Evolutionary conservation across 208 protist species (phyloP).

Genomic region (Willaertia magna): DNA sequence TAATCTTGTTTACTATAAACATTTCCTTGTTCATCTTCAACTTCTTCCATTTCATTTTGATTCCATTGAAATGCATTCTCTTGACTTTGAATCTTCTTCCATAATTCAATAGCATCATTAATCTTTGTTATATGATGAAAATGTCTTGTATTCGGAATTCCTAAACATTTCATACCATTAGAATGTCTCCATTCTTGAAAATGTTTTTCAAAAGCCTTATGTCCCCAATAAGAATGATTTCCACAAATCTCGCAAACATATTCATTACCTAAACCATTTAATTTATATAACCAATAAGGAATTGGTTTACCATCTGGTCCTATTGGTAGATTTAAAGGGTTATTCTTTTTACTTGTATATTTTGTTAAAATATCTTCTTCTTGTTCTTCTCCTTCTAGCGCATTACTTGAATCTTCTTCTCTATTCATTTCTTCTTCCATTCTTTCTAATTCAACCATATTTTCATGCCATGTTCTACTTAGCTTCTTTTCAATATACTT

Average conservation of each 20-base stretch:
- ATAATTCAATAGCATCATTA: constrained; percentile 54
- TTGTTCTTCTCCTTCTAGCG: background rate
- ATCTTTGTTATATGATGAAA: constrained; percentile 72
- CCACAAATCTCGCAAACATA: constrained; percentile 81
- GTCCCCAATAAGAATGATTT: constrained; percentile 59
- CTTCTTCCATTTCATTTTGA: constrained; percentile 58
- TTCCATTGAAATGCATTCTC: constrained; percentile 31
- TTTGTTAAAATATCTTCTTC: constrained; percentile 29
- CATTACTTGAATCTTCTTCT: background rate
- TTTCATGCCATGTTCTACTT: constrained; percentile 34
- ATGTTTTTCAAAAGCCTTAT: constrained; percentile 62
- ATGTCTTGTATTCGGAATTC: constrained; percentile 68
- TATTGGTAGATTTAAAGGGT: constrained; percentile 58
- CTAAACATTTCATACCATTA: constrained; percentile 57
- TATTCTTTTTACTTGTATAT: constrained; percentile 43
- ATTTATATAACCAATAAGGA: constrained; percentile 78
- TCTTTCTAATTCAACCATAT: constrained; percentile 20
- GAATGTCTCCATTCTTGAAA: constrained; percentile 69
- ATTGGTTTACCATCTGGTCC: constrained; percentile 79
- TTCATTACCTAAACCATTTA: constrained; percentile 65
- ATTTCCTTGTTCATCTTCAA: constrained; percentile 62
- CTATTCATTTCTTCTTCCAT: constrained; percentile 18
- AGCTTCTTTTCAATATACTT: constrained; percentile 45
- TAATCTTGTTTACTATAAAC: constrained; percentile 66
- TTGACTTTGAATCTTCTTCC: constrained; percentile 43